phyloP scores from a whole-genome alignment of 768 basidiomycete species.

The Hygrocybe punicea region DNA sequence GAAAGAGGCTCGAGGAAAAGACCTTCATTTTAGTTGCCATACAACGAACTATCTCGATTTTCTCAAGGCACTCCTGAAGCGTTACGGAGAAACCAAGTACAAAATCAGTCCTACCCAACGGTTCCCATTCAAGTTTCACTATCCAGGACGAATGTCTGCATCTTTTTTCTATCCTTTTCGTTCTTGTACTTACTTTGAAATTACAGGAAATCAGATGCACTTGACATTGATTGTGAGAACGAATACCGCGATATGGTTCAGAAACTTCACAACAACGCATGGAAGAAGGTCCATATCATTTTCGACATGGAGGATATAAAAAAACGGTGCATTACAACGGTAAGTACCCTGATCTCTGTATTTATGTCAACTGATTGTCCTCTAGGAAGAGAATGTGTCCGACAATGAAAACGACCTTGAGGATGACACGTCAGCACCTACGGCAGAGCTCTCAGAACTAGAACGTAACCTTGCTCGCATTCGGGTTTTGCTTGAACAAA shows the following conservation, averaged over 20 bases:
- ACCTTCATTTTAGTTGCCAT: neutral
- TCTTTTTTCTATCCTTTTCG: neutral
- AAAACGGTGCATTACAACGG: neutral
- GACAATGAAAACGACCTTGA: neutral
- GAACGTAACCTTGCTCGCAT: neutral
- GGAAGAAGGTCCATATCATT: neutral
- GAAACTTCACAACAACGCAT: neutral
- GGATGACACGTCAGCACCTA: neutral
- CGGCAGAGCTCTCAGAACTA: neutral
- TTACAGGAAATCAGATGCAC: neutral
- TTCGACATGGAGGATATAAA: neutral
- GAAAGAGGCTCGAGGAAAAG: neutral
- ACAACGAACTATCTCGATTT: neutral
- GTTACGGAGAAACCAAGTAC: neutral
- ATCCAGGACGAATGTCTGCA: neutral
- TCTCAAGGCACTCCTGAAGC: neutral
- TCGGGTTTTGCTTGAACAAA: neutral
- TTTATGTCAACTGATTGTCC: neutral
- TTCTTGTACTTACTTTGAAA: neutral
- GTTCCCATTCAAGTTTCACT: neutral
- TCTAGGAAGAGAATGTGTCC: neutral
- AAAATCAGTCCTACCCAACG: neutral
- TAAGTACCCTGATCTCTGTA: neutral
- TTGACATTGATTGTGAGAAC: neutral
- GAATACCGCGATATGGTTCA: neutral